phyloP scores from a whole-genome alignment of 257 asterid genomes.

The Capsicum baccatum region DNA sequence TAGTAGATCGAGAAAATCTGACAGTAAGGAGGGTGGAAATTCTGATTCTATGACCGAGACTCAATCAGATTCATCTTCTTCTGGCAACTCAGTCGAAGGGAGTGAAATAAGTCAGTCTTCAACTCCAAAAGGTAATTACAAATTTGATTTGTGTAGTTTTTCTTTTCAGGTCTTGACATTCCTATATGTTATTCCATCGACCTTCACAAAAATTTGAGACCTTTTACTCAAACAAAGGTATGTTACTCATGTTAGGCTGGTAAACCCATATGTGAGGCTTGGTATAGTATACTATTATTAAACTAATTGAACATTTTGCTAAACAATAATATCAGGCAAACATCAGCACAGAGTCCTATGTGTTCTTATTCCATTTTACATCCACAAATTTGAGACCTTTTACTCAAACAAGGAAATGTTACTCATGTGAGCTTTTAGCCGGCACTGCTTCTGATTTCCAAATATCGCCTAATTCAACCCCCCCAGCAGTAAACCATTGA shows the following conservation, averaged over 20 bases:
- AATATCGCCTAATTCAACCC: neutral
- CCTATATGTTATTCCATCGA: neutral
- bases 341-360: neutral
- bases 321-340: neutral
- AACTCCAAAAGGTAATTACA: constrained; percentile 52
- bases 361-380: neutral
- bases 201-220: neutral
- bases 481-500: neutral
- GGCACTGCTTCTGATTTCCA: constrained; percentile 26
- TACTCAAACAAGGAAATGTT: neutral
- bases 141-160: neutral
- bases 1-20: constrained; percentile 58
- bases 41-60: constrained; percentile 50
- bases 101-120: constrained; percentile 59
- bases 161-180: neutral
- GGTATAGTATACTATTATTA: neutral
- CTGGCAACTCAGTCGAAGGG: constrained; percentile 57
- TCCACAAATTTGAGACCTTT: constrained; percentile 7
- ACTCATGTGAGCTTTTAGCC: neutral
- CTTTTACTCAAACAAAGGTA: neutral
- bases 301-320: neutral
- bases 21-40: constrained; percentile 50
- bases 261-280: neutral
- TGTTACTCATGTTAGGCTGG: constrained; percentile 20
- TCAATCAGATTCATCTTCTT: constrained; percentile 63